Percentiles rank a stretch among this genome's conserved stretches.
These are phyloP conservation scores for Lachnellula occidentalis DNA, from an alignment of 2,329 filamentous ascomycete species.

Conservation along the genomic window DNA sequence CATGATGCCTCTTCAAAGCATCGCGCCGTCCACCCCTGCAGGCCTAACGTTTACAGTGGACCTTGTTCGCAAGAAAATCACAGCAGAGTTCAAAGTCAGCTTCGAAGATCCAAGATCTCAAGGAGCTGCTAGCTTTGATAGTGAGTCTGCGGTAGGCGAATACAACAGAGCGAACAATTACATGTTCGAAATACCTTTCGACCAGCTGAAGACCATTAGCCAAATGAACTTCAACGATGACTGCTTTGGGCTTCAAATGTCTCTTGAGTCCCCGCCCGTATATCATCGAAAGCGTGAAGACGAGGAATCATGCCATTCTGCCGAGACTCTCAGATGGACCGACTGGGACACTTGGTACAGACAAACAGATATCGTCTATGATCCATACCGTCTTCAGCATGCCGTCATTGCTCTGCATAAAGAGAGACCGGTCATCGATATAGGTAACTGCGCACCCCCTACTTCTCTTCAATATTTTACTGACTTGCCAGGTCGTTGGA, in stretches of 20 bases:
- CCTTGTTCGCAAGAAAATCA: constrained; percentile 35
- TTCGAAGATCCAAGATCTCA: constrained; percentile 23
- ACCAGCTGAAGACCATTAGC: constrained; percentile 41
- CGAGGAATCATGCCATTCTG: constrained; percentile 36
- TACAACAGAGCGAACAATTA: constrained; percentile 27
- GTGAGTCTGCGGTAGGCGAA: constrained; percentile 6
- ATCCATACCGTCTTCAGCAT: constrained; percentile 31
- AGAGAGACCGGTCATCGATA: constrained; percentile 48
- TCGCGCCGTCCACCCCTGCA: constrained; percentile 17
- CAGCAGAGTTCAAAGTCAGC: constrained; percentile 36
- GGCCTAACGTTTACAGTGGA: constrained; percentile 36
- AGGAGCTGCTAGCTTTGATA: constrained; percentile 11
- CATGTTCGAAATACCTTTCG: constrained; percentile 34
- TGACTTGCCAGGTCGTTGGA: constrained; percentile 50
- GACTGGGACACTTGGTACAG: constrained; percentile 55
- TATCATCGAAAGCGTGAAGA: constrained; percentile 31
- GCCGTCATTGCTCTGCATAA: constrained; percentile 44
- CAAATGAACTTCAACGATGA: constrained; percentile 31
- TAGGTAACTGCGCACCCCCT: constrained; percentile 34
- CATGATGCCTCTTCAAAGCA: constrained; percentile 55
- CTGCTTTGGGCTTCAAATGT: constrained; percentile 40
- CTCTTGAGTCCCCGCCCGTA: constrained; percentile 41
- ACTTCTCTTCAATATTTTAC: background rate
- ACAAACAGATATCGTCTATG: constrained; percentile 56
- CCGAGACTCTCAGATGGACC: constrained; percentile 43